These are phyloP conservation scores for Melanopsichium pennsylvanicum DNA, from an alignment of 1,284 basidiomycete species.

Conservation along the genomic window DNA sequence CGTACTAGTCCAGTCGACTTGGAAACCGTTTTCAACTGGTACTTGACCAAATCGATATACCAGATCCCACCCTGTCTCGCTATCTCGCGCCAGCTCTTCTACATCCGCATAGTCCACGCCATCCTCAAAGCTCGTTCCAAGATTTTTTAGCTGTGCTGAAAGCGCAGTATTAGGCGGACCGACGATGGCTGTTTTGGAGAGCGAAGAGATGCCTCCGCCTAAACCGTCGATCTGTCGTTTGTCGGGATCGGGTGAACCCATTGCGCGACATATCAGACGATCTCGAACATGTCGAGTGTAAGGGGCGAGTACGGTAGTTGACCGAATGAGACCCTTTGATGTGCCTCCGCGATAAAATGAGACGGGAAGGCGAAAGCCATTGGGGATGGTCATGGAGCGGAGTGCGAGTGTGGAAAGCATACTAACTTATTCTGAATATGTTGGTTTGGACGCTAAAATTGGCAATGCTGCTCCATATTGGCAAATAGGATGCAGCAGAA, in stretches of 20 bases:
- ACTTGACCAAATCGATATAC: conserved; percentile 65
- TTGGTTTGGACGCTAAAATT: no score
- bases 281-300: conserved; percentile 68
- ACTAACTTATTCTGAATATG: no score
- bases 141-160: not conserved
- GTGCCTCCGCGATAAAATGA: conserved; percentile 73
- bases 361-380: conserved; percentile 13
- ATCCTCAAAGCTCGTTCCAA: conserved; percentile 10
- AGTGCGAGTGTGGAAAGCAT: conserved; percentile 9
- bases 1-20: conserved; percentile 61
- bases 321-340: conserved; percentile 79
- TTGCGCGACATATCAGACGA: conserved; percentile 72
- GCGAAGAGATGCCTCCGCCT: conserved; percentile 79
- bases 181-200: conserved; percentile 81
- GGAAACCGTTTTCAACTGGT: conserved; percentile 35
- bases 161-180: conserved; percentile 32
- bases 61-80: conserved; percentile 49
- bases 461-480: no score
- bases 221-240: conserved; percentile 77
- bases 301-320: conserved; percentile 68
- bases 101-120: conserved; percentile 50
- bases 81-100: conserved; percentile 9
- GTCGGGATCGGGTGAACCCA: conserved; percentile 83
- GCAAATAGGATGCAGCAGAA: no score
- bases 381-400: no score